A percentile compares a stretch with the other conserved stretches of the same genome.
These are phyloP conservation scores for Waitea zeae DNA, from an alignment of 1,284 basidiomycete genomes.

Conservation along the genomic window DNA sequence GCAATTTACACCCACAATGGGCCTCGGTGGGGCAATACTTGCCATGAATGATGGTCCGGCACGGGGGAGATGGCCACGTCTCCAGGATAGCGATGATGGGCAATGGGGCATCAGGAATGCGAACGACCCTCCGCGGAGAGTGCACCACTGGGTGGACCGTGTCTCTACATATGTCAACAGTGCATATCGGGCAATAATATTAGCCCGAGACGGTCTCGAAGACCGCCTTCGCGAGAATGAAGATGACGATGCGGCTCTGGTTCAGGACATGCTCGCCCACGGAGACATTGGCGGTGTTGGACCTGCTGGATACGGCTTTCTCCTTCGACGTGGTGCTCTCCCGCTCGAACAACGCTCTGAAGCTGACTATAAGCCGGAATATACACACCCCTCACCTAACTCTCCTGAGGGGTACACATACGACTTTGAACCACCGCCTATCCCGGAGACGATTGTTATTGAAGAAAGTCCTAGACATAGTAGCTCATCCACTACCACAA, in stretches of 20 bases:
- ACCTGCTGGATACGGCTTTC: background rate
- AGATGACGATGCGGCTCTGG: constrained; percentile 8
- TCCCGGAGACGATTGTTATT: constrained; percentile 5
- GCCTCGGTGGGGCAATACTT: constrained; percentile 51
- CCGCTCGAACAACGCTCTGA: constrained; percentile 11
- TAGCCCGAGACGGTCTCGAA: constrained; percentile 12
- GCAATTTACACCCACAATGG: constrained; percentile 39
- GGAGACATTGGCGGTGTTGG: background rate
- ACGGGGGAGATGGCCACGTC: no score
- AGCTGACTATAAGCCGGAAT: constrained; percentile 33
- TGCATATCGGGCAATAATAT: constrained; percentile 11
- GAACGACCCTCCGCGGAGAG: constrained; percentile 15
- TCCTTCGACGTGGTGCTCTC: constrained; percentile 4
- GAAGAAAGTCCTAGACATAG: constrained; percentile 8
- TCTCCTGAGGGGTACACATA: constrained; percentile 41
- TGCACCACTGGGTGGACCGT: background rate
- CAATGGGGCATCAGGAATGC: constrained; percentile 9
- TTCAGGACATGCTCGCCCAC: constrained; percentile 1
- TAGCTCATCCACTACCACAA: no score
- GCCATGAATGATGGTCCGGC: no score
- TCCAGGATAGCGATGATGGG: constrained; percentile 12
- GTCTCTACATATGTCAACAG: constrained; percentile 10
- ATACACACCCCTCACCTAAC: constrained; percentile 36
- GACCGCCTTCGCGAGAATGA: constrained; percentile 8
- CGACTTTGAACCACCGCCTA: constrained; percentile 27